These are phyloP conservation scores for Phytophthora chlamydospora DNA, from an alignment of 352 stramenopile genomes.

Conservation along the genomic window DNA sequence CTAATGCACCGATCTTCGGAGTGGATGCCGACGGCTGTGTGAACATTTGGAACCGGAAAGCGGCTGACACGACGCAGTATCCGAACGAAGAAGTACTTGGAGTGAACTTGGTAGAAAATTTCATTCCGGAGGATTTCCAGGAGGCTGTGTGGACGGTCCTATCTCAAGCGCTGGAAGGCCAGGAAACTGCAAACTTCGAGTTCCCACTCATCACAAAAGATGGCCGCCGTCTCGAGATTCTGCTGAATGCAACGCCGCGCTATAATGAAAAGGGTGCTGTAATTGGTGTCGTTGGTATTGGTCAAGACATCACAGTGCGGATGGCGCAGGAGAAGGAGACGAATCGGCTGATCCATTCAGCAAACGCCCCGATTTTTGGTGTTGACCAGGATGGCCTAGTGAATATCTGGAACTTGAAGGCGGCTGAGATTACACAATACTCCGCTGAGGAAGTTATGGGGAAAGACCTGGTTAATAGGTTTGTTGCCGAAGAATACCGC, in stretches of 20 bases:
- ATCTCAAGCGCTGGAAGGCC: conserved; percentile 57
- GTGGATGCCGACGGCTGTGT: conserved; percentile 70
- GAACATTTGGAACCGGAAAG: conserved; percentile 88
- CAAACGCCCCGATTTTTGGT: conserved; percentile 79
- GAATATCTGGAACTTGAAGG: conserved; percentile 75
- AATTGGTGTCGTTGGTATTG: conserved; percentile 68
- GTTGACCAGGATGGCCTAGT: conserved; percentile 61
- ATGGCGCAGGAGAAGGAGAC: conserved; percentile 79
- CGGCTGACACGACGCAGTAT: conserved; percentile 81
- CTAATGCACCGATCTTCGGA: conserved; percentile 86
- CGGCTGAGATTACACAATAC: conserved; percentile 24
- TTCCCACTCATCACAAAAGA: conserved; percentile 65
- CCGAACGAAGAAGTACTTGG: conserved; percentile 67
- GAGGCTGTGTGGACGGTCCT: conserved; percentile 58
- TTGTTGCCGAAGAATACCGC: too few species aligned
- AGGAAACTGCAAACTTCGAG: conserved; percentile 68
- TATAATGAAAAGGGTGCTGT: conserved; percentile 64
- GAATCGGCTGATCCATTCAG: conserved; percentile 66
- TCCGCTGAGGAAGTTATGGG: too few species aligned
- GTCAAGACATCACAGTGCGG: conserved; percentile 65
- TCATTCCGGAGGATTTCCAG: conserved; percentile 71
- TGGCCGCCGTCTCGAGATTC: conserved; percentile 48
- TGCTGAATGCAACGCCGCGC: conserved; percentile 59
- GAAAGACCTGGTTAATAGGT: too few species aligned
- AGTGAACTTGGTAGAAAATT: conserved; percentile 74